A percentile compares a stretch with the other conserved stretches of the same genome.
Conservation (phyloP, 768 basidiomycete species). For the Naganishia randhawae region DNA sequence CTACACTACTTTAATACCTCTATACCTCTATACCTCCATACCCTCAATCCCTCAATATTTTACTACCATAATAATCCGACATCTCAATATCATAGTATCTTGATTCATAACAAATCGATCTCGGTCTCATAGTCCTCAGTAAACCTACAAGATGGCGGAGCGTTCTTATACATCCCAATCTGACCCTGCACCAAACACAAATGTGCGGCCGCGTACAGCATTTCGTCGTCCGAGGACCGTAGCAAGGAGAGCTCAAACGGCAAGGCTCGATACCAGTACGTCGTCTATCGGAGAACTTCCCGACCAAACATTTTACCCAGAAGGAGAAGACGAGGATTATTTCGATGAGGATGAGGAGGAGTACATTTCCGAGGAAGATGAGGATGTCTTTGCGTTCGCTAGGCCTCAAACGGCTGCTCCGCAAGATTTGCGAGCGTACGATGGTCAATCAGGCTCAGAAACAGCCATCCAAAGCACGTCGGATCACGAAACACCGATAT, state of each 20-base stretch:
- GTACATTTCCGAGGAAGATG: slow-evolving; percentile 57
- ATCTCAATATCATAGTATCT: not conserved
- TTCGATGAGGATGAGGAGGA: slow-evolving; percentile 21
- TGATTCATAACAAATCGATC: not conserved
- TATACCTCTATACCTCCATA: not conserved
- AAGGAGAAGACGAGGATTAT: slow-evolving; percentile 23
- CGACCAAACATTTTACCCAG: slow-evolving; percentile 47
- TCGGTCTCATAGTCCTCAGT: not conserved
- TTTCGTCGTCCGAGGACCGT: slow-evolving; percentile 5
- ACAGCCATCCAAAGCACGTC: too few relatives aligned
- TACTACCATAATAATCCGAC: not conserved
- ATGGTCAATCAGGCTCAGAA: too few relatives aligned
- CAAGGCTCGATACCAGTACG: slow-evolving; percentile 40
- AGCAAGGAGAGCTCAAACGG: slow-evolving; percentile 28
- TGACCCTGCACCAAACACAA: not conserved
- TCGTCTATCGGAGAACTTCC: slow-evolving; percentile 45
- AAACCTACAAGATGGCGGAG: not conserved
- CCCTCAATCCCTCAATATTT: too few relatives aligned
- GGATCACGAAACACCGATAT: not conserved
- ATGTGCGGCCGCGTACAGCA: not conserved
- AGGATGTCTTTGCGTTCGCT: slow-evolving; percentile 86
- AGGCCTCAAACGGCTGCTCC: slow-evolving; percentile 65
- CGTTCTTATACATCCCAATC: slow-evolving; percentile 15
- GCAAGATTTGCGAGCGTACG: not conserved
- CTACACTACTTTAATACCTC: not conserved